These are phyloP conservation scores for Sporobolomyces phaffii DNA, from an alignment of 768 basidiomycete species.

Conservation along the genomic window DNA sequence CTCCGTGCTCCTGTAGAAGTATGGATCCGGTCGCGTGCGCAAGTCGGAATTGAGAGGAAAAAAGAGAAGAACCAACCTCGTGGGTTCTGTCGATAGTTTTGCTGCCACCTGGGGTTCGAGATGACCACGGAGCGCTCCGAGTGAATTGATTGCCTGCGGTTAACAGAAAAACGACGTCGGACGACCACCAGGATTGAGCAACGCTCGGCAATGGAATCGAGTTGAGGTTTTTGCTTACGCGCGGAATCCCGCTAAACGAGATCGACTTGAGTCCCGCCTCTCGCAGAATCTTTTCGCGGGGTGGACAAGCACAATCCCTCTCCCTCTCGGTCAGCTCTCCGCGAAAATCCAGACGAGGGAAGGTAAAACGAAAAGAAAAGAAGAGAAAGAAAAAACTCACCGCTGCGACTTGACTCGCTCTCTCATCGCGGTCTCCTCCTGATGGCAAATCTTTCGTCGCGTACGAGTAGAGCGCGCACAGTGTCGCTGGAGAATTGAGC, in stretches of 20 bases:
- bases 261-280: slow-evolving; percentile 49
- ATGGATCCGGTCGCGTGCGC: too few relatives aligned
- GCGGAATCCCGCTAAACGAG: slow-evolving; percentile 44
- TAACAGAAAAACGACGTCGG: not conserved
- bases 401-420: slow-evolving; percentile 30
- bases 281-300: slow-evolving; percentile 42
- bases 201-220: not conserved
- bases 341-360: not conserved
- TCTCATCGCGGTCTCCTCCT: not conserved
- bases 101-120: slow-evolving; percentile 43
- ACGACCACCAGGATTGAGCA: not conserved
- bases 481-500: slow-evolving; percentile 46
- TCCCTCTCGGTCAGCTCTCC: not conserved
- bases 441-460: slow-evolving; percentile 27
- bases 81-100: slow-evolving; percentile 38
- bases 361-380: not conserved
- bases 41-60: not conserved
- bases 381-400: slow-evolving; percentile 25
- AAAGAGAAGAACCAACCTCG: slow-evolving; percentile 39
- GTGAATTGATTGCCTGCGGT: slow-evolving; percentile 46
- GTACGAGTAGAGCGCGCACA: slow-evolving; percentile 45
- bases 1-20: too few relatives aligned
- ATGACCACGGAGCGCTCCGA: slow-evolving; percentile 44
- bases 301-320: not conserved
- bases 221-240: slow-evolving; percentile 19